Evolutionary conservation across 495 filamentous ascomycete species (phyloP).

Genomic region (Xylaria acuta): DNA sequence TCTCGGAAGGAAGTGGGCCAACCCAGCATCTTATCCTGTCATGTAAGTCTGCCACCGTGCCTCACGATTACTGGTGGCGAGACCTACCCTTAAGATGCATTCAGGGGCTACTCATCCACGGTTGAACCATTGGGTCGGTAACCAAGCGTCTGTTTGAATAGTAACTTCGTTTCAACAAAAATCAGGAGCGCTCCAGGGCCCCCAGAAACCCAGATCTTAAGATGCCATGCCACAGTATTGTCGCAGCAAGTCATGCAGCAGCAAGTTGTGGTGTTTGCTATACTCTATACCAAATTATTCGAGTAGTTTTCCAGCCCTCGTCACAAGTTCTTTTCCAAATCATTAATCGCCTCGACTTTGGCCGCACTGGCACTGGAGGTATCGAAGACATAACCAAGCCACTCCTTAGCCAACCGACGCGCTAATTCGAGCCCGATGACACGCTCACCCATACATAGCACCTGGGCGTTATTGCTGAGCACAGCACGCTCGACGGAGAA

Average conservation of each 20-base stretch:
- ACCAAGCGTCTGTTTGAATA: background rate
- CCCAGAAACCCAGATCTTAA: background rate
- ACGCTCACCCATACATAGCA: conserved; percentile 86
- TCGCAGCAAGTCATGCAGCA: background rate
- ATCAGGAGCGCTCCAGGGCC: background rate
- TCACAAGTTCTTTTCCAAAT: conserved; percentile 65
- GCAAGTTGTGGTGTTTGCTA: background rate
- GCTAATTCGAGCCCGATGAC: conserved; percentile 84
- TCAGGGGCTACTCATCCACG: background rate
- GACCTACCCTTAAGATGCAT: background rate
- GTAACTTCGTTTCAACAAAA: background rate
- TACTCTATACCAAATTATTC: background rate
- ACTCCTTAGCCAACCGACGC: conserved; percentile 77
- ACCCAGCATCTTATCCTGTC: background rate
- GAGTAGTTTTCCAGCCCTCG: background rate
- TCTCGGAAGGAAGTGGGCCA: background rate
- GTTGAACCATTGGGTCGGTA: background rate
- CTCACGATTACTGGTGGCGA: background rate
- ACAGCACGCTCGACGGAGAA: conserved; percentile 84
- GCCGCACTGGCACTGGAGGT: conserved; percentile 70
- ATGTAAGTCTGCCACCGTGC: background rate
- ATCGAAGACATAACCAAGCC: conserved; percentile 84
- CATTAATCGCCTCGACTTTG: conserved; percentile 76
- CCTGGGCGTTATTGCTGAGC: conserved; percentile 85
- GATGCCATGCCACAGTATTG: background rate